Conservation (phyloP, 495 filamentous ascomycete species). For the Penicillium dipodomyicola region DNA sequence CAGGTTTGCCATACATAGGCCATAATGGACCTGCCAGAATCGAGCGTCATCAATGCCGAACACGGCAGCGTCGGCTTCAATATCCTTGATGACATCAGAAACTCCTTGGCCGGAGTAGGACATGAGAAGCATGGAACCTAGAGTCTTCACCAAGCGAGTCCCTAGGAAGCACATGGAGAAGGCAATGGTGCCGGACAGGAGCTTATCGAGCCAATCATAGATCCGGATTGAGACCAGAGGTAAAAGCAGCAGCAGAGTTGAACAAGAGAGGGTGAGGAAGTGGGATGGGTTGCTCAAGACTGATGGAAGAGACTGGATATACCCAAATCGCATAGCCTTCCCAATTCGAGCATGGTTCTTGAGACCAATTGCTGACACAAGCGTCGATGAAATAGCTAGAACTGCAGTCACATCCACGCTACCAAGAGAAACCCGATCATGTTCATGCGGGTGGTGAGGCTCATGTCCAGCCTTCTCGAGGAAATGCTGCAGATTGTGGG, state of each 20-base stretch:
- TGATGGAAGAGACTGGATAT: conserved; percentile 76
- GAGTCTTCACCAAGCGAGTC: conserved; percentile 71
- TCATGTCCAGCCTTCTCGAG: conserved; percentile 64
- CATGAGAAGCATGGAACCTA: conserved; percentile 95
- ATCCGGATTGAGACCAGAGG: conserved; percentile 75
- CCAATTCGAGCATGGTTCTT: conserved; percentile 94
- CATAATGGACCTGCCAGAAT: conserved; percentile 99
- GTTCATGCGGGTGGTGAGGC: conserved; percentile 66
- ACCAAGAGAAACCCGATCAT: conserved; percentile 68
- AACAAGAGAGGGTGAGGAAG: conserved; percentile 85
- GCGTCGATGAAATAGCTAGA: conserved; percentile 80
- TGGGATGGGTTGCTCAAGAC: conserved; percentile 90
- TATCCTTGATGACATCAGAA: conserved; percentile 73
- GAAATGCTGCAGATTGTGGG: conserved; percentile 86
- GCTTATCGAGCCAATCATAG: conserved; percentile 76
- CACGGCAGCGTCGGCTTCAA: conserved; percentile 74
- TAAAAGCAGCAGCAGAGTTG: conserved; percentile 73
- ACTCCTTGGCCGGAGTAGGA: conserved; percentile 70
- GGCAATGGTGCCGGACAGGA: conserved; percentile 75
- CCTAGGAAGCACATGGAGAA: conserved; percentile 84
- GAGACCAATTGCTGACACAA: conserved; percentile 81
- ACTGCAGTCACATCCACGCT: conserved; percentile 79
- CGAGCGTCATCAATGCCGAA: conserved; percentile 78
- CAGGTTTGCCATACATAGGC: conserved; percentile 90
- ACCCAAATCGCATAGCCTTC: conserved; percentile 73